phyloP scores from a whole-genome alignment of 495 filamentous ascomycete genomes.

The Xanthoparmelia taractica region DNA sequence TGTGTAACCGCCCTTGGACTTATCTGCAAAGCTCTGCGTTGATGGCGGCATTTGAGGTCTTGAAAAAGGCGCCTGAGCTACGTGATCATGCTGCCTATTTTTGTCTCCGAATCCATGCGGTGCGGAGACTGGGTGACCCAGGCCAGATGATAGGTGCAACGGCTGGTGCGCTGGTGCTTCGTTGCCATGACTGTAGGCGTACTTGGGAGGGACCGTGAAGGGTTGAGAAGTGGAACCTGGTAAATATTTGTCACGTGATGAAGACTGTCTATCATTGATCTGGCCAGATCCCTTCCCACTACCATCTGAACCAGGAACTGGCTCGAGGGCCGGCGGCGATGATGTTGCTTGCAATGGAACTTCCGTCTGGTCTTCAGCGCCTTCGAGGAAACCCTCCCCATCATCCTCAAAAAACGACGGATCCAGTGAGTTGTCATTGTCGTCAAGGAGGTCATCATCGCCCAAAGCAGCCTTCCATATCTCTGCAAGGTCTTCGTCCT shows the following conservation, averaged over 20 bases:
- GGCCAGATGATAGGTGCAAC: background rate
- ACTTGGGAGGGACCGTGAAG: conserved; percentile 20
- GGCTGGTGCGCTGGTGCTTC: conserved; percentile 20
- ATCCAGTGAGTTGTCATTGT: conserved; percentile 48
- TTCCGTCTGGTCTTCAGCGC: conserved; percentile 22
- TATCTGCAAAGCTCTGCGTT: conserved; percentile 75
- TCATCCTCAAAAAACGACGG: conserved; percentile 59
- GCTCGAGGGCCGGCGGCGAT: conserved; percentile 4
- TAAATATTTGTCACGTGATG: conserved; percentile 6
- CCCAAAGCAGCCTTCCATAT: conserved; percentile 78
- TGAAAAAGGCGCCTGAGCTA: conserved; percentile 4
- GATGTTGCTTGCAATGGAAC: background rate
- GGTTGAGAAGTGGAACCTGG: conserved; percentile 10
- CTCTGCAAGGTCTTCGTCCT: conserved; percentile 60
- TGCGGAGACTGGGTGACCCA: conserved; percentile 9
- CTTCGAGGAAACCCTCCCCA: conserved; percentile 66
- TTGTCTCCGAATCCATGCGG: conserved; percentile 3
- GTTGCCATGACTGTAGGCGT: conserved; percentile 15
- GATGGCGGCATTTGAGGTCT: conserved; percentile 34
- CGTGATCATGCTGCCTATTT: conserved; percentile 11
- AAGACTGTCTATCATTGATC: conserved; percentile 25
- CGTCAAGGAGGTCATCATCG: conserved; percentile 68
- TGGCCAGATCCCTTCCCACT: conserved; percentile 30
- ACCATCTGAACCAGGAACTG: conserved; percentile 26
- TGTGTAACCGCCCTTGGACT: conserved; percentile 80